These are phyloP conservation scores for Backusella luteola DNA, from an alignment of 192 early-diverging fungal genomes.

Conservation along the genomic window DNA sequence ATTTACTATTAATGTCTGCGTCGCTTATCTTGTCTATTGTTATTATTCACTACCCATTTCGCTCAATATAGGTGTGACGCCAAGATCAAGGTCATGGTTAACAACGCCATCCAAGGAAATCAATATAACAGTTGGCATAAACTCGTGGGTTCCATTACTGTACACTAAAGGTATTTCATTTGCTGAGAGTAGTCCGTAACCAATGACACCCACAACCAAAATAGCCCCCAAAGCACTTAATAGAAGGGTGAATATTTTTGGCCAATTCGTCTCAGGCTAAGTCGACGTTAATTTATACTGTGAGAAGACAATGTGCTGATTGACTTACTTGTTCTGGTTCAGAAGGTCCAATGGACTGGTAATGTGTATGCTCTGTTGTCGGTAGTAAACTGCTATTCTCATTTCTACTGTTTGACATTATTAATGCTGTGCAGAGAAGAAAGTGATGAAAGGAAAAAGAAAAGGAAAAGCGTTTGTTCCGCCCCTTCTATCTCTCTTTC, in stretches of 20 bases:
- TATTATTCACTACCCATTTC: constrained; percentile 59
- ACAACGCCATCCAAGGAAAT: constrained; percentile 88
- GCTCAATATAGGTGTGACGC: constrained; percentile 69
- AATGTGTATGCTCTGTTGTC: constrained; percentile 4
- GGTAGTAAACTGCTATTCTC: not conserved
- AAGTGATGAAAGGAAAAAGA: not conserved
- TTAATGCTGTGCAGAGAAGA: not conserved
- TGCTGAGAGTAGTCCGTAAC: not conserved
- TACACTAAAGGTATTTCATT: constrained; percentile 36
- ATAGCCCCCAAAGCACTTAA: not conserved
- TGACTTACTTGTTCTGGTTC: not conserved
- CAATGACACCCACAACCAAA: not conserved
- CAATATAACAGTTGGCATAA: constrained; percentile 68
- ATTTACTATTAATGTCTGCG: not conserved
- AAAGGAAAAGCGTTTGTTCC: not conserved
- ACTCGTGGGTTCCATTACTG: constrained; percentile 69
- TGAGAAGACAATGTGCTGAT: not conserved
- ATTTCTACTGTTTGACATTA: not conserved
- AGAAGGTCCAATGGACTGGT: constrained; percentile 10
- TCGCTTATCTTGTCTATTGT: not conserved
- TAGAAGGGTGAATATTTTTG: not conserved
- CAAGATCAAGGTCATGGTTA: constrained; percentile 76
- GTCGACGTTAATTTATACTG: not conserved
- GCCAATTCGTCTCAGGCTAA: not conserved
- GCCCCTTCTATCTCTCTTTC: not conserved